Conservation (phyloP, 495 filamentous ascomycete genomes). For the Daldinia vernicosa region DNA sequence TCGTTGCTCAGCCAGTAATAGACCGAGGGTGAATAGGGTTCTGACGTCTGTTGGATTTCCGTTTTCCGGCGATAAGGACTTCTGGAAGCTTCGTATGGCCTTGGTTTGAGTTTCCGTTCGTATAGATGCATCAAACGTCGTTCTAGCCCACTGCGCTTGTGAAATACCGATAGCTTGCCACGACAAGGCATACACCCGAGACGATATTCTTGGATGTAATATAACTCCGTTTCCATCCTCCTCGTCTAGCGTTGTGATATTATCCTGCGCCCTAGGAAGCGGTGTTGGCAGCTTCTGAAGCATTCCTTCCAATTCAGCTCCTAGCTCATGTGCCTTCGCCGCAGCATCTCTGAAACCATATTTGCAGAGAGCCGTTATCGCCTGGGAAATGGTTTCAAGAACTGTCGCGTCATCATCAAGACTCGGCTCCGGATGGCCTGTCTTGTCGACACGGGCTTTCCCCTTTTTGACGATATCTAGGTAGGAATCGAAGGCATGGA, state of each 20-base stretch:
- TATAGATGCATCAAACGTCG: constrained; percentile 75
- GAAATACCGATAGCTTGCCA: constrained; percentile 85
- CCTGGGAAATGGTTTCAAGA: constrained; percentile 77
- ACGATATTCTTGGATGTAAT: constrained; percentile 56
- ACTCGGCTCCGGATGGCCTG: constrained; percentile 72
- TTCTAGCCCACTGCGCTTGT: constrained; percentile 83
- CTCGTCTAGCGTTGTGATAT: constrained; percentile 39
- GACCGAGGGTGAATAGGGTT: constrained; percentile 79
- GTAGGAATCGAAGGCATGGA: constrained; percentile 89
- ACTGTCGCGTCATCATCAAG: constrained; percentile 80
- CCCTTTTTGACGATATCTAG: constrained; percentile 82
- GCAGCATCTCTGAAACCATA: constrained; percentile 78
- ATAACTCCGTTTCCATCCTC: constrained; percentile 50
- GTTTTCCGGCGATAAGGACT: constrained; percentile 70
- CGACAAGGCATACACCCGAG: constrained; percentile 67
- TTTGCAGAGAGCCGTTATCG: constrained; percentile 79
- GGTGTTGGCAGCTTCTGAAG: constrained; percentile 47
- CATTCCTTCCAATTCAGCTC: constrained; percentile 71
- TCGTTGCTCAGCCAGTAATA: constrained; percentile 81
- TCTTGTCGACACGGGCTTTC: constrained; percentile 81
- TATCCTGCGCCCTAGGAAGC: constrained; percentile 36
- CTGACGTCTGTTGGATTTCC: constrained; percentile 70
- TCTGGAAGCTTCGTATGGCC: constrained; percentile 77
- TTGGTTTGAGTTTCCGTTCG: constrained; percentile 74
- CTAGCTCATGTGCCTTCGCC: constrained; percentile 77